These are phyloP conservation scores for Cladochytrium replicatum DNA, from an alignment of 192 early-diverging fungal genomes.

Conservation along the genomic window DNA sequence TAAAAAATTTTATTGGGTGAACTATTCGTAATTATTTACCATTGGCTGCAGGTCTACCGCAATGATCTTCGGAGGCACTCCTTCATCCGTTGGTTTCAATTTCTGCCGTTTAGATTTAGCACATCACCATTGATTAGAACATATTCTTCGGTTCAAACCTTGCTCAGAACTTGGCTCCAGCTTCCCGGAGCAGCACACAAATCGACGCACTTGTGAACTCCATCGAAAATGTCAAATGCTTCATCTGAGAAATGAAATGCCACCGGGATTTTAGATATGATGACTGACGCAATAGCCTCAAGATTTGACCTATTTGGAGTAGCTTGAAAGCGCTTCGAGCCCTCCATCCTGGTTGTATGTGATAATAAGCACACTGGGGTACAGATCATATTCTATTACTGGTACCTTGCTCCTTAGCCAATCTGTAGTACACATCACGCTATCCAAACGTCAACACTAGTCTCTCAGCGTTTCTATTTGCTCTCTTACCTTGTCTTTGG, in stretches of 20 bases:
- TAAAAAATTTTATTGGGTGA: constrained; percentile 4
- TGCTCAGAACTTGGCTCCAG: constrained; percentile 83
- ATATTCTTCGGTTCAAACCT: too few species aligned
- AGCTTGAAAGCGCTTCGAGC: constrained; percentile 98
- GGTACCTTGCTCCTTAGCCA: constrained; percentile 97
- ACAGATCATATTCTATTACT: too few species aligned
- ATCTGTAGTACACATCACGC: constrained; percentile 91
- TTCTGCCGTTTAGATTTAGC: constrained; percentile 2
- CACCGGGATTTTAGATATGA: background rate
- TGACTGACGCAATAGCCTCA: background rate
- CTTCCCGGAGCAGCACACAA: constrained; percentile 95
- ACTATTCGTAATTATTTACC: constrained; percentile 31
- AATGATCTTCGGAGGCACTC: constrained; percentile 66
- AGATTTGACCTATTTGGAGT: constrained; percentile 71
- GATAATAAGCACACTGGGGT: too few species aligned
- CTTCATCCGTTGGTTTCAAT: constrained; percentile 25
- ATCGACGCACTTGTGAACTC: constrained; percentile 84
- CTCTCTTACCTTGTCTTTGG: background rate
- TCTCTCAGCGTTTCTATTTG: background rate
- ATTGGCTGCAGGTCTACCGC: constrained; percentile 95
- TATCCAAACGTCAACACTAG: background rate
- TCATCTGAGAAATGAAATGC: constrained; percentile 37
- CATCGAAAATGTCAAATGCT: constrained; percentile 80
- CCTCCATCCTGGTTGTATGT: constrained; percentile 97
- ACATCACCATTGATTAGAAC: background rate